Percentiles rank a stretch among this genome's conserved stretches.
These are phyloP conservation scores for Mycosphaerelloides madeirae DNA, from an alignment of 2,329 filamentous ascomycete species.

Conservation along the genomic window DNA sequence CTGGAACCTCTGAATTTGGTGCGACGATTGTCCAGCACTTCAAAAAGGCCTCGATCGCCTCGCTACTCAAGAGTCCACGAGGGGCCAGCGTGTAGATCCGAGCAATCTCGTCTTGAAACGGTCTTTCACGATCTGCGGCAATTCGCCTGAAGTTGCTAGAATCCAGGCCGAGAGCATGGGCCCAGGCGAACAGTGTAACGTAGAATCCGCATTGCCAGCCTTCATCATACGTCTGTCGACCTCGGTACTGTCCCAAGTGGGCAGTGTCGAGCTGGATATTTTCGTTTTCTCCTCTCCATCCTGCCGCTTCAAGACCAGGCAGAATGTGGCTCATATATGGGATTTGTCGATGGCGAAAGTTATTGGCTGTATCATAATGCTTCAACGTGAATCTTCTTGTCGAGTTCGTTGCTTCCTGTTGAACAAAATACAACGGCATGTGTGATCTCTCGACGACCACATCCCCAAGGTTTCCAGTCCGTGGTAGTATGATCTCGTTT, in stretches of 20 bases:
- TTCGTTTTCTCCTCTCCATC: neutral
- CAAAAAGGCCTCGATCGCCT: no score
- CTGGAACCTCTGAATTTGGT: no score
- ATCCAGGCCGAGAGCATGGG: slow-evolving; percentile 10
- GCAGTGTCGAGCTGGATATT: neutral
- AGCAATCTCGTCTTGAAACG: slow-evolving; percentile 2
- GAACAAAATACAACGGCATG: no score
- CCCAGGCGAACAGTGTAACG: slow-evolving; percentile 13
- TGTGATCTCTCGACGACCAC: no score
- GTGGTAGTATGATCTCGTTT: neutral
- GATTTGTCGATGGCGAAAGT: neutral
- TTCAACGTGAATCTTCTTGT: neutral
- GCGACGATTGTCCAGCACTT: no score
- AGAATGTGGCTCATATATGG: neutral
- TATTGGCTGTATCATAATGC: slow-evolving; percentile 1
- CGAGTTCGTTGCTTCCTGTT: neutral
- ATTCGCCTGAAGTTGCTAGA: neutral
- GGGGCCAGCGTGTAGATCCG: slow-evolving; percentile 7
- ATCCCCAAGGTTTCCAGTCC: neutral
- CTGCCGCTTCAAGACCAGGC: neutral
- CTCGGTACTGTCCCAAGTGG: neutral
- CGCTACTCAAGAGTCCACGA: no score
- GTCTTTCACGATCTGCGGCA: neutral
- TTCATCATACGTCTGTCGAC: neutral
- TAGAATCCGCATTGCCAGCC: slow-evolving; percentile 13